Base-by-base conservation (phyloP, 306 rosid genomes). In the Herpetospermum pedunculosum region DNA sequence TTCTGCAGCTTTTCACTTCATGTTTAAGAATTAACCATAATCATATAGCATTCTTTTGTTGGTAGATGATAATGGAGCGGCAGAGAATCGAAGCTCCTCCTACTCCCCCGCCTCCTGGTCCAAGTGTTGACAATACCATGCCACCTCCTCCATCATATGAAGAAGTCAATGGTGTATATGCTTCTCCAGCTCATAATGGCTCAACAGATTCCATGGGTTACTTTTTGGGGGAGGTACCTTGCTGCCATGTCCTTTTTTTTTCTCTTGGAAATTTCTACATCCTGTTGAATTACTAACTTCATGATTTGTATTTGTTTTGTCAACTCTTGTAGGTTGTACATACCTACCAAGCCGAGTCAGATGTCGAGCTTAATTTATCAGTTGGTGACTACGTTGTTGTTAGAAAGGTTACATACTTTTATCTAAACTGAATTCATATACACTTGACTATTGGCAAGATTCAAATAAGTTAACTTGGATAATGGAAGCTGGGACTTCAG, bases 141-240 rank as follows among this genome's bases (percentile, higher is more conserved):
- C 88, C 98, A 15, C 94, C 98, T 67, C 97, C 95, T 62, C 97
- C 98, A 50, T 60, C 92, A 80, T 94, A 91, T 75, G 97, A 94
- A 81, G 97, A 91, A 84, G 87, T 80, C 53, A 89, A 94, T 77
- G 95, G 95, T 73, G 81, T 91, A 70, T 83, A 80, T 84, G 92
- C 97, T 77, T 86, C 97, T 75, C 86, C 85, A 70, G 75, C 78
- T 40, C 81, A 81, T 72, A 88, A 94, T 84, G 97, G 95, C 80
- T 53, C 82, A 52, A 86, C 90, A 9, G 96, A 91, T 72, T 69
- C 87, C 77, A 81, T 84, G 87, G 86, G 88, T 43, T 94, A 88
- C 86, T 94, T 94, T 85, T 85, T 94, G 81, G 98, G 97, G 65
- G 98, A 94, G 98, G 98, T 94, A 73, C 4, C 8, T 29, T 21